These are phyloP conservation scores for Candida anglica DNA, from an alignment of 805 yeast genomes.

Conservation along the genomic window DNA sequence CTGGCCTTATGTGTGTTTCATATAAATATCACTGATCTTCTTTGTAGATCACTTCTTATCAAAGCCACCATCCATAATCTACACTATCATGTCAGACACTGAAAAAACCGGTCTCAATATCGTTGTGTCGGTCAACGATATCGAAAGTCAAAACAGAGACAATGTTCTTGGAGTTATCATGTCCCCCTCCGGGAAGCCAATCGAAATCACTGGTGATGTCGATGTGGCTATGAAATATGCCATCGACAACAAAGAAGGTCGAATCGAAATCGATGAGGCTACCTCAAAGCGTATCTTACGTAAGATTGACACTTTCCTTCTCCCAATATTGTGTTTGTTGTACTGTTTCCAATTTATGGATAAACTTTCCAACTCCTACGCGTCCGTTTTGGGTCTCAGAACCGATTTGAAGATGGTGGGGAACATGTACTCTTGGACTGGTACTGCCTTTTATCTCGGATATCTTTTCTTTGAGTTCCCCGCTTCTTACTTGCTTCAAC, in stretches of 20 bases:
- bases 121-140: neutral
- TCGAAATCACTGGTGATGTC: conserved; percentile 11
- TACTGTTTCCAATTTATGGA: conserved; percentile 31
- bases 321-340: conserved; percentile 22
- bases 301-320: conserved; percentile 19
- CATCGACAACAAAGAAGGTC: conserved; percentile 10
- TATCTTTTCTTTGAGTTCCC: conserved; percentile 57
- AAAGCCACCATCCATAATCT: too few species aligned
- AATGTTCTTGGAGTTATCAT: conserved; percentile 1
- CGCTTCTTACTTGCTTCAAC: conserved; percentile 45
- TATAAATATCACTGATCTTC: too few species aligned
- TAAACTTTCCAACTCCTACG: conserved; percentile 35
- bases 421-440: conserved; percentile 33
- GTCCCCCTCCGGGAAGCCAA: conserved; percentile 3
- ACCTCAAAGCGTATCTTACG: conserved; percentile 12
- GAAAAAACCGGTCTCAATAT: neutral
- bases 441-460: conserved; percentile 48
- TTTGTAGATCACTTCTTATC: too few species aligned
- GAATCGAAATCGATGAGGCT: conserved; percentile 3
- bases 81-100: neutral
- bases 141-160: conserved; percentile 1
- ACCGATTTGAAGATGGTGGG: conserved; percentile 32
- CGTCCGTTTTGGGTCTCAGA: conserved; percentile 35
- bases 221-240: conserved; percentile 38
- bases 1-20: too few species aligned